Evolutionary conservation across 208 protist species (phyloP).

Genomic region (Leishmania major): DNA sequence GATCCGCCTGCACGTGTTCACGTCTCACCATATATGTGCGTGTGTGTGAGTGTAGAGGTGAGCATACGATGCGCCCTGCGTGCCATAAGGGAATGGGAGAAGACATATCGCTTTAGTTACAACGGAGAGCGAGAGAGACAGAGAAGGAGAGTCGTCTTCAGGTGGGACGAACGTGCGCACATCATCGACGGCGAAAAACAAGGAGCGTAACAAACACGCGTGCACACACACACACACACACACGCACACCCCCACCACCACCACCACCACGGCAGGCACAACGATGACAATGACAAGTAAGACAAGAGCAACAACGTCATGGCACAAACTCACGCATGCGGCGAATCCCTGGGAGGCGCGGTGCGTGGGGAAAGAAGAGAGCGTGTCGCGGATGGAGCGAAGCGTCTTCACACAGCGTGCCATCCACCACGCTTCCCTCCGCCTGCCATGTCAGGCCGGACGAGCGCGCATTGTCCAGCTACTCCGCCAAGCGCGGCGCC

Average conservation of each 20-base stretch:
- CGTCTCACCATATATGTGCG: neutral
- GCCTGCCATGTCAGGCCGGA: neutral
- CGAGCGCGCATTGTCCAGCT: neutral
- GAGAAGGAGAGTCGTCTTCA: neutral
- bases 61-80: neutral
- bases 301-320: neutral
- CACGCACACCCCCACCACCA: neutral
- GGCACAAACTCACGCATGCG: neutral
- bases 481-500: conserved; percentile 8
- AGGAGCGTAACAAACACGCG: neutral
- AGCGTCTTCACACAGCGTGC: neutral
- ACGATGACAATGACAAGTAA: neutral
- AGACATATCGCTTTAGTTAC: neutral
- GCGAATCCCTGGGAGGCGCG: neutral
- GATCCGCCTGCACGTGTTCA: neutral
- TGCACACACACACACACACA: neutral
- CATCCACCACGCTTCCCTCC: neutral
- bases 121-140: neutral
- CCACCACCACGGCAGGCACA: neutral
- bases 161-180: neutral
- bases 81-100: neutral
- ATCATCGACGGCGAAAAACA: neutral
- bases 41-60: neutral
- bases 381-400: neutral
- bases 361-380: neutral